Percentiles rank a stretch among this genome's conserved stretches.
phyloP scores from a whole-genome alignment of 139 green algal genomes.

The Tetradesmus lagerheimii region DNA sequence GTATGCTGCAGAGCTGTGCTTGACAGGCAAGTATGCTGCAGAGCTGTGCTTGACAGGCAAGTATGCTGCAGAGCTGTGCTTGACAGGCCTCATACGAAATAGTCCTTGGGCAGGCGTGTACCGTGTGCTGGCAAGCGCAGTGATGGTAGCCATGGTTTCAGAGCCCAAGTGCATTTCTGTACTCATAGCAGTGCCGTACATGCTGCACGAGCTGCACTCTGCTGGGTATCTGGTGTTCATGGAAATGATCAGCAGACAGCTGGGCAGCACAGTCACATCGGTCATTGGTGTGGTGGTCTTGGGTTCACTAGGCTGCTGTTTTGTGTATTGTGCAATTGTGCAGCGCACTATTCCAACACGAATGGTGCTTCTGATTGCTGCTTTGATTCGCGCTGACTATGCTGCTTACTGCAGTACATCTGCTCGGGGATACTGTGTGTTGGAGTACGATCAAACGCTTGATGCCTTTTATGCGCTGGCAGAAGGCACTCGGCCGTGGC shows the following conservation, averaged over 20 bases:
- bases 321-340: not conserved
- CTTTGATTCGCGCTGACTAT: not conserved
- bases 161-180: not conserved
- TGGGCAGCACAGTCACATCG: not conserved
- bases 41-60: not conserved
- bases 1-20: not conserved
- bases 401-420: not conserved
- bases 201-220: not conserved
- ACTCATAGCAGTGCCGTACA: not conserved
- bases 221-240: not conserved
- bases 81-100: not conserved
- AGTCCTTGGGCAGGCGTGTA: not conserved
- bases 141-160: not conserved
- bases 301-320: not conserved
- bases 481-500: not conserved
- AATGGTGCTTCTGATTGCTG: not conserved
- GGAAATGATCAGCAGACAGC: not conserved
- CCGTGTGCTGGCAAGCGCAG: not conserved
- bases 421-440: not conserved
- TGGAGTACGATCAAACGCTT: not conserved
- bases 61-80: not conserved
- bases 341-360: not conserved
- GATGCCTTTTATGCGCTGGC: not conserved
- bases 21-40: not conserved
- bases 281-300: not conserved